Conservation (phyloP, 225 moss, liverwort and hornwort genomes). For the Physcomitrium patens region DNA sequence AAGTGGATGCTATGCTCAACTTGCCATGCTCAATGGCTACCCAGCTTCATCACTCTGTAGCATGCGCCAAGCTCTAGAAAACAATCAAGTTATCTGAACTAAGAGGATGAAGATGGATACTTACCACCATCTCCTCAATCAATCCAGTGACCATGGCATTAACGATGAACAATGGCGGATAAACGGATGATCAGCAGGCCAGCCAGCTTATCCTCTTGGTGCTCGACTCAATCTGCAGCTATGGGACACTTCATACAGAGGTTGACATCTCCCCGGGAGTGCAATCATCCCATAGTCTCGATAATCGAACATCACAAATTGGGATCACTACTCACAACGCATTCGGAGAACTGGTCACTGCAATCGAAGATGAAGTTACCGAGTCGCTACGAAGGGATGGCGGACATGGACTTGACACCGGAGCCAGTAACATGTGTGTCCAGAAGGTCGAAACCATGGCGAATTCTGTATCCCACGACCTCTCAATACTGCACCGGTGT, state of each 20-base stretch:
- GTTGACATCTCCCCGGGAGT: constrained; percentile 85
- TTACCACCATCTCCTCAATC: constrained; percentile 88
- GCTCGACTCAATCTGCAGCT: constrained; percentile 82
- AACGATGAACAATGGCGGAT: constrained; percentile 86
- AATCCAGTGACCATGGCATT: constrained; percentile 90
- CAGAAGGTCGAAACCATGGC: constrained; percentile 85
- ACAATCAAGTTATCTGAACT: neutral
- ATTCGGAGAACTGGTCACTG: constrained; percentile 81
- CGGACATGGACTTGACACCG: constrained; percentile 83
- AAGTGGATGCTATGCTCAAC: constrained; percentile 22
- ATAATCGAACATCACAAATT: constrained; percentile 86
- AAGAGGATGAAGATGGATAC: neutral
- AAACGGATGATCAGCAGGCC: constrained; percentile 83
- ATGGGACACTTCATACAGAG: constrained; percentile 79
- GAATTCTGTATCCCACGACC: constrained; percentile 88
- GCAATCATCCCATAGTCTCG: constrained; percentile 87
- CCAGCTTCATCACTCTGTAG: neutral
- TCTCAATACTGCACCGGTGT: constrained; percentile 95
- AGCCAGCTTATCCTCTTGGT: constrained; percentile 89
- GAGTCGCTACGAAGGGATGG: constrained; percentile 88
- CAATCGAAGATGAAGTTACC: constrained; percentile 82
- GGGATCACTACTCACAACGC: constrained; percentile 74
- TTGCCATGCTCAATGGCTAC: neutral
- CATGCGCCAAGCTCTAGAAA: neutral
- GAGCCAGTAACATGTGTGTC: constrained; percentile 92